Percentiles rank a stretch among this genome's conserved stretches.
These are phyloP conservation scores for Parachaetomium inaequale DNA, from an alignment of 495 filamentous ascomycete genomes.

Conservation along the genomic window DNA sequence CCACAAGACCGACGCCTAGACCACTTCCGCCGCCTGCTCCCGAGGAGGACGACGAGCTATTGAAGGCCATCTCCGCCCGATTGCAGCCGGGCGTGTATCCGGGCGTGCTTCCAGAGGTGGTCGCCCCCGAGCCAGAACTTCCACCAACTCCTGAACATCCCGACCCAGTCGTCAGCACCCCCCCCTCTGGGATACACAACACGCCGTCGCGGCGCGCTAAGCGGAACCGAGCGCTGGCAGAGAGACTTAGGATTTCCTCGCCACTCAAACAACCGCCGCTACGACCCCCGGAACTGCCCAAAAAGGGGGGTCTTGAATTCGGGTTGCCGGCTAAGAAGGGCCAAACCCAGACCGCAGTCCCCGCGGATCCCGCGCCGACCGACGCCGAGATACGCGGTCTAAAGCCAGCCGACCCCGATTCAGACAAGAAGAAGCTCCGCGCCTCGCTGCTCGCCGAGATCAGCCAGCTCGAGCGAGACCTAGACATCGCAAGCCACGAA, in stretches of 20 bases:
- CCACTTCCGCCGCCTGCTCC: slow-evolving; percentile 40
- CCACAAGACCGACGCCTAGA: slow-evolving; percentile 36
- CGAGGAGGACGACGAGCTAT: slow-evolving; percentile 43
- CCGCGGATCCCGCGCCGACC: slow-evolving; percentile 6
- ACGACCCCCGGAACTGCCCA: not conserved
- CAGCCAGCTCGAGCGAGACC: slow-evolving; percentile 36
- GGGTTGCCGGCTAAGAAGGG: slow-evolving; percentile 13
- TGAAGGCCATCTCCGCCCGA: slow-evolving; percentile 41
- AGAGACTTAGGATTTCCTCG: slow-evolving; percentile 42
- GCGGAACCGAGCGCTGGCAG: slow-evolving; percentile 38
- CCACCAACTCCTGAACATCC: slow-evolving; percentile 66
- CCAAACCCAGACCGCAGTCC: not conserved
- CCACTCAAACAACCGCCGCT: slow-evolving; percentile 42
- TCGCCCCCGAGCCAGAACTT: slow-evolving; percentile 58
- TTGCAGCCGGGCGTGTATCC: slow-evolving; percentile 36
- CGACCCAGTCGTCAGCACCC: slow-evolving; percentile 50
- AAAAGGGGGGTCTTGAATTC: not conserved
- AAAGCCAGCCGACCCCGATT: slow-evolving; percentile 35
- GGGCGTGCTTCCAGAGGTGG: slow-evolving; percentile 36
- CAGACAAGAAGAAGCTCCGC: slow-evolving; percentile 38
- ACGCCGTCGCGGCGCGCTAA: slow-evolving; percentile 46
- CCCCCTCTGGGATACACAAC: slow-evolving; percentile 52
- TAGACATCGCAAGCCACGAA: slow-evolving; percentile 34
- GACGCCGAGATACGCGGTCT: slow-evolving; percentile 35
- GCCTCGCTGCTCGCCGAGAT: slow-evolving; percentile 40